phyloP scores from a whole-genome alignment of 2,329 filamentous ascomycete genomes.

The Dothiorella sarmentorum region DNA sequence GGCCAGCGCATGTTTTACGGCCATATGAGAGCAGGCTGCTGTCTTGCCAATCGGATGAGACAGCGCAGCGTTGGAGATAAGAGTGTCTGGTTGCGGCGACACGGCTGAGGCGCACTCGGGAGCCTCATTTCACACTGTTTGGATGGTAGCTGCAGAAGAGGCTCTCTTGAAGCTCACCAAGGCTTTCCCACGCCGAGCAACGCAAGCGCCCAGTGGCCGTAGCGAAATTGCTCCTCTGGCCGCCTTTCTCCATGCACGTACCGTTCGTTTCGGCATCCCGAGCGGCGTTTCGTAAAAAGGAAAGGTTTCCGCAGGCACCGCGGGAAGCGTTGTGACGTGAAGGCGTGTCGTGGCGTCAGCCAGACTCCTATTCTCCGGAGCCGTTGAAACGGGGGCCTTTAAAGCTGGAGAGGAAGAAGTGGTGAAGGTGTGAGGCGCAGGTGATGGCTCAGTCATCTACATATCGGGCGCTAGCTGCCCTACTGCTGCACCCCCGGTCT shows the following conservation, averaged over 20 bases:
- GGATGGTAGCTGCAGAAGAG: neutral
- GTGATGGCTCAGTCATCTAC: too few species aligned
- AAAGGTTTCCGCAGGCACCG: neutral
- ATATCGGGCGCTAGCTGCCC: constrained; percentile 2
- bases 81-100: constrained; percentile 1
- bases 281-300: neutral
- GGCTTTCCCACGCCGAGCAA: neutral
- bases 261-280: constrained; percentile 2
- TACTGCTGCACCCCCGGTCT: neutral
- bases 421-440: neutral
- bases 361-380: neutral
- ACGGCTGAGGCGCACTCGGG: neutral
- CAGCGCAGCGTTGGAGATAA: neutral
- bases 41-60: neutral
- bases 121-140: neutral
- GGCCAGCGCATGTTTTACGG: neutral
- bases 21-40: too few species aligned
- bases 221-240: neutral
- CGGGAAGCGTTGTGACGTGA: neutral
- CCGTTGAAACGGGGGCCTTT: neutral
- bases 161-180: neutral
- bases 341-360: neutral
- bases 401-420: neutral
- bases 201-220: neutral
- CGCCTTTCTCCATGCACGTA: neutral